Percentiles rank a stretch among this genome's conserved stretches.
These are phyloP conservation scores for Cubamyces lactineus DNA, from an alignment of 768 basidiomycete species.

Conservation along the genomic window DNA sequence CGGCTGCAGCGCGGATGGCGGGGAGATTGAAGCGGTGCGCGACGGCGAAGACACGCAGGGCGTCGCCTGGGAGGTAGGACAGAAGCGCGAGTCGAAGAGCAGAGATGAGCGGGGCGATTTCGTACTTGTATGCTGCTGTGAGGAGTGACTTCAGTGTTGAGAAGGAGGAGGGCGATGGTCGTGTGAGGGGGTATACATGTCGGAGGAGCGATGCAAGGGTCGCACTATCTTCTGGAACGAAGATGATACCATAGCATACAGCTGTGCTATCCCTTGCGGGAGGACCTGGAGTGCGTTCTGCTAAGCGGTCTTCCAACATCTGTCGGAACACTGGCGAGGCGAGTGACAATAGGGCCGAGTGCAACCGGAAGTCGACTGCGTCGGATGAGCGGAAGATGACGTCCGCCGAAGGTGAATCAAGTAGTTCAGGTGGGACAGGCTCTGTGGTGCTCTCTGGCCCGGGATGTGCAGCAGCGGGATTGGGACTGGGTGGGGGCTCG, in stretches of 20 bases:
- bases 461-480: neutral
- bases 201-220: conserved; percentile 30
- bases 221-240: conserved; percentile 24
- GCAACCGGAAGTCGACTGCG: conserved; percentile 15
- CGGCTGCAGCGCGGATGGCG: conserved; percentile 15
- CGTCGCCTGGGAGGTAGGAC: conserved; percentile 5
- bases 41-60: conserved; percentile 21
- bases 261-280: neutral
- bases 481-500: conserved; percentile 2
- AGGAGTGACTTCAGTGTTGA: conserved; percentile 13
- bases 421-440: conserved; percentile 9
- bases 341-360: conserved; percentile 19
- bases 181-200: conserved; percentile 26
- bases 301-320: conserved; percentile 34
- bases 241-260: conserved; percentile 4
- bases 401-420: conserved; percentile 13
- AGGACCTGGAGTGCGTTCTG: neutral
- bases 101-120: conserved; percentile 2
- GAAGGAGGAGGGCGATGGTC: neutral
- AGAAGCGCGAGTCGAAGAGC: conserved; percentile 4
- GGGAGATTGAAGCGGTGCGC: conserved; percentile 14
- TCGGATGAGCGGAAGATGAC: conserved; percentile 19
- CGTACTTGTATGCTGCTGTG: conserved; percentile 16
- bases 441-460: neutral
- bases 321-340: conserved; percentile 37